Base-by-base conservation (phyloP, 208 protist genomes). In the Acanthamoeba healyi region DNA sequence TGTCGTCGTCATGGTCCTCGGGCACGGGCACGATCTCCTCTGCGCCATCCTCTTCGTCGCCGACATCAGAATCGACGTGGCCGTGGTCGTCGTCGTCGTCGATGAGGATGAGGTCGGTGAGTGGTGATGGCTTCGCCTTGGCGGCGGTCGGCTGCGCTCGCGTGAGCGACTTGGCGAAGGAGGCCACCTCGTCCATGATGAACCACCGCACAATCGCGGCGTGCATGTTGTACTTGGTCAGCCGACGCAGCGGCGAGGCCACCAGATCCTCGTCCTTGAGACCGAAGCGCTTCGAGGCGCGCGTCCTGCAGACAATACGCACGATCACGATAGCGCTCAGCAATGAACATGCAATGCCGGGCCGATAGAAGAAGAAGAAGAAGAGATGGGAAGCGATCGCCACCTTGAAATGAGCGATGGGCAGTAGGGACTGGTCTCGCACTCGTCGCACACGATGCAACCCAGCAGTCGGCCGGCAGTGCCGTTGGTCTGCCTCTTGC, bases 171-270 rank as follows among this genome's bases (percentile, higher is more conserved):
- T 22, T 36, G 34, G 67, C 67, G 34, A 44, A 77, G 38, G 67
- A 38, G 67, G 67, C 67, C 67, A 49, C 70, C 70, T 79, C 70
- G 36, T 79, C 40, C 1, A 29, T 5, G 36, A 79, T 44, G 70
- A 49, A 79, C 70, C 70, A 79, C 12, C 70, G 70, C 34, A 79
- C 70, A 6, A 79, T 36, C 1, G 17, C 0, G 32, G 36, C 70
- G 70, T 79, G 70, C 36, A 79, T 79, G 70, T 79, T 79, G 70
- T 49, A 49, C 70, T 79, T 79, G 32, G 70, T 79, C 70, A 79
- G 36, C 36, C 70, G 70, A 7, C 70, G 70, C 7, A 79, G 22
- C 10, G 70, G 70, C 70, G 70, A 40, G 1, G 32, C 40, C 70
- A 79, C 40, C 32, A 79, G 70, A 0, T 49, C 70, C 40, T 79